Conservation (phyloP, 495 filamentous ascomycete species). For the Geopyxis carbonaria region DNA sequence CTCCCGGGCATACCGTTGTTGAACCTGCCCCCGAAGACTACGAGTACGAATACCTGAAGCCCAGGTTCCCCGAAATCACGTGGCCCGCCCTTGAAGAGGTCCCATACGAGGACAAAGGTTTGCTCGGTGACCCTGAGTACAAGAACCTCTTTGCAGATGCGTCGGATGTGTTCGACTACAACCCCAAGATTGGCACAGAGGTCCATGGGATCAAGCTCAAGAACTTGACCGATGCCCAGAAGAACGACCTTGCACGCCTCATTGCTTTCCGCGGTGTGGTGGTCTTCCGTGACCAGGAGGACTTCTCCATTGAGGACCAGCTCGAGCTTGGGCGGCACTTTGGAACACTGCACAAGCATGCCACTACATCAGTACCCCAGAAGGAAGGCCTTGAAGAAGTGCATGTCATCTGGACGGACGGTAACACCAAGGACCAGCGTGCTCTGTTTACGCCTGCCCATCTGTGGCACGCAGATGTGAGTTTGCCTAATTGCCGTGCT, state of each 20-base stretch:
- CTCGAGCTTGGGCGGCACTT: constrained; percentile 49
- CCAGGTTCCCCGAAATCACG: constrained; percentile 38
- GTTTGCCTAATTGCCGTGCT: too few species aligned
- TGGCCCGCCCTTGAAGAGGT: constrained; percentile 37
- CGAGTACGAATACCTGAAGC: constrained; percentile 38
- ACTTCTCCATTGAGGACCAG: constrained; percentile 43
- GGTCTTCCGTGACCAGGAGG: constrained; percentile 53
- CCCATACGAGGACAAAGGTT: constrained; percentile 38
- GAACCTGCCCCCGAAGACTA: constrained; percentile 34
- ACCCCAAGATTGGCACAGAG: constrained; percentile 38
- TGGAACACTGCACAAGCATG: constrained; percentile 48
- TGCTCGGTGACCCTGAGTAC: constrained; percentile 39
- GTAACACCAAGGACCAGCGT: constrained; percentile 44
- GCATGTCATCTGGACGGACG: constrained; percentile 49
- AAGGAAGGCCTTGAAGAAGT: constrained; percentile 41
- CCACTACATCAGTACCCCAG: constrained; percentile 29
- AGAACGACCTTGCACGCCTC: constrained; percentile 57
- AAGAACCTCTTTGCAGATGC: constrained; percentile 30
- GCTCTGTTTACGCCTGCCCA: constrained; percentile 34
- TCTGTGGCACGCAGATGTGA: constrained; percentile 47
- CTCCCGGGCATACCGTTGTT: constrained; percentile 32
- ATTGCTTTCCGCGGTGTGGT: constrained; percentile 57
- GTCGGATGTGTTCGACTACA: constrained; percentile 26
- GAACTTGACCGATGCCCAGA: constrained; percentile 47
- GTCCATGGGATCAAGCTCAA: constrained; percentile 52